phyloP scores from a whole-genome alignment of 768 basidiomycete genomes.

The Boletus rex-veris region DNA sequence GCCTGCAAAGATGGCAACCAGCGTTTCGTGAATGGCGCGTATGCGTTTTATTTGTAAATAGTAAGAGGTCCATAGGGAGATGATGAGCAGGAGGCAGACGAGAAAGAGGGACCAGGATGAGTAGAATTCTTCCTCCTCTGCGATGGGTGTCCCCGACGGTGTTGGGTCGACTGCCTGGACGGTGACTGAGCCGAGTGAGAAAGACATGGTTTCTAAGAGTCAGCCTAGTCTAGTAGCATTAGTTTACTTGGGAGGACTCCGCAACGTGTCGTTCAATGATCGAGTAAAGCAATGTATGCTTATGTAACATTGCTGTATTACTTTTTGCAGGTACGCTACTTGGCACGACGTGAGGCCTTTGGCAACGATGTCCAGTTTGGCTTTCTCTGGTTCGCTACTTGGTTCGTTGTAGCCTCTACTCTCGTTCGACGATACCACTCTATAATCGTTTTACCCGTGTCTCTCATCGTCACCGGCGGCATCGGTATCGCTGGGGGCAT shows the following conservation, averaged over 20 bases:
- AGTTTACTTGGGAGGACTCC: not conserved
- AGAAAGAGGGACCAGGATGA: slow-evolving; percentile 94
- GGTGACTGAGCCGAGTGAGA: slow-evolving; percentile 37
- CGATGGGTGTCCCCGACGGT: slow-evolving; percentile 36
- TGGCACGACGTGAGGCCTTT: slow-evolving; percentile 17
- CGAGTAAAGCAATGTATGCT: slow-evolving; percentile 2
- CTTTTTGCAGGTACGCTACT: not conserved
- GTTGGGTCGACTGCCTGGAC: slow-evolving; percentile 22
- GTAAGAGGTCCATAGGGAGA: slow-evolving; percentile 95
- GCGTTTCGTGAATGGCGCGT: slow-evolving; percentile 91
- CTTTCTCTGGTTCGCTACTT: slow-evolving; percentile 9
- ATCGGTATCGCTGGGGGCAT: slow-evolving; percentile 26
- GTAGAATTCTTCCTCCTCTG: slow-evolving; percentile 85
- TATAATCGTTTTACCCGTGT: slow-evolving; percentile 18
- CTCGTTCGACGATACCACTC: slow-evolving; percentile 17
- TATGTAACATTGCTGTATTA: slow-evolving; percentile 13
- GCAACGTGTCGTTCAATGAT: too few species aligned
- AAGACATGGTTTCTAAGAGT: slow-evolving; percentile 33
- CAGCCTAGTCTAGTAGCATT: slow-evolving; percentile 13
- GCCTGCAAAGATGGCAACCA: slow-evolving; percentile 92
- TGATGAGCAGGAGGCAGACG: slow-evolving; percentile 86
- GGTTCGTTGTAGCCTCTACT: not conserved
- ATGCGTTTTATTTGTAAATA: slow-evolving; percentile 97
- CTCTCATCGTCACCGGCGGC: slow-evolving; percentile 28
- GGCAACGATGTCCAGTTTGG: slow-evolving; percentile 25